Evolutionary conservation across 2,329 filamentous ascomycete species (phyloP), one percentile per base, ranked within the genome.

Genomic region (Paecilomyces sp.): DNA sequence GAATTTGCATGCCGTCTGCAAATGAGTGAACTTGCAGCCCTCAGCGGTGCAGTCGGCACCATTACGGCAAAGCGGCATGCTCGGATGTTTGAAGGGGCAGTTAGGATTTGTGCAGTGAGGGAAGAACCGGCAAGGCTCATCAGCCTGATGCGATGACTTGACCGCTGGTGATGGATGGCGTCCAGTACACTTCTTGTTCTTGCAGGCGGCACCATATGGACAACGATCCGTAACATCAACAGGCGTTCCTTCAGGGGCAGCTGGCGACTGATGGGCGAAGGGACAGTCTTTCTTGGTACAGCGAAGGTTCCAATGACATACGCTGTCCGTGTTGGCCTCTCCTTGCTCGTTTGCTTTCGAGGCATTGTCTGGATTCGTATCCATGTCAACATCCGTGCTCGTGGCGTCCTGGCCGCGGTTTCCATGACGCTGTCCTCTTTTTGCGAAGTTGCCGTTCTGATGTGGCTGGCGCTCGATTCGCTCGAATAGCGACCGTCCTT

Each of bases 231-330:
- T 85, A 65, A 92, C 82, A 73, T 97, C 94, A 60, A 97, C 82
- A 0, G 87, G 83, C 1, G 84, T 85, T 30, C 89, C 90, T 1
- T 88, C 88, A 3, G 91, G 89, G 33, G 93, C 92, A 1, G 90
- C 92, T 1, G 94, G 92, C 15, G 92, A 96, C 77, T 97, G 93
- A 70, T 99, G 94, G 18, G 91, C 94, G 73, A 91, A 99, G 65
- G 88, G 89, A 78, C 94, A 99, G 62, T 95, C 90, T 66, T 85
- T 86, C 76, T 95, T 95, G 47, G 89, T 90, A 79, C 94, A 99
- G 63, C 85, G 82, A 58, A 94, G 80, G 77, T 97, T 97, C 80
- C 87, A 99, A 69, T 89, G 91, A 84, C 94, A 99, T 62, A 93
- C 80, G 13, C 82, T 89, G 55, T 90, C 85, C 5, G 81, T 79